Evolutionary conservation across 2,329 filamentous ascomycete genomes (phyloP).

Genomic region (Aschersonia sp.): DNA sequence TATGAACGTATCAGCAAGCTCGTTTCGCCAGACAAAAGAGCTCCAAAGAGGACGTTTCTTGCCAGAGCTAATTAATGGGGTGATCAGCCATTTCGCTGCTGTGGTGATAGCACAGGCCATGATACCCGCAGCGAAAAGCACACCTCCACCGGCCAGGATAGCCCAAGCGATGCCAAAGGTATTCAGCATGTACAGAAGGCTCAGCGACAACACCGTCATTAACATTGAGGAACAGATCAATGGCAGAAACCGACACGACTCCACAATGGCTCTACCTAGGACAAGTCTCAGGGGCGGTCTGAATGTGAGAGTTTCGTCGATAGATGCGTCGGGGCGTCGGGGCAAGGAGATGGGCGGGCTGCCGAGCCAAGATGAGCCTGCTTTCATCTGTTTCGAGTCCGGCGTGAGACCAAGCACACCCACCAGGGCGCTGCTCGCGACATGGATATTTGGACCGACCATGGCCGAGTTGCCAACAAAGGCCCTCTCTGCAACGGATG

Average conservation of each 20-base stretch:
- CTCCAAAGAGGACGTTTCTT: conserved; percentile 10
- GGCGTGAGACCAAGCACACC: conserved; percentile 8
- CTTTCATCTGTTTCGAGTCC: conserved; percentile 4
- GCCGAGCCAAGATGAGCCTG: conserved; percentile 9
- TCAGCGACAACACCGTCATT: conserved; percentile 1
- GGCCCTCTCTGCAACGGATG: conserved; percentile 5
- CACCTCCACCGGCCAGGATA: conserved; percentile 4
- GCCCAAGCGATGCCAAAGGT: conserved; percentile 5
- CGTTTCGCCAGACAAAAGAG: conserved; percentile 11
- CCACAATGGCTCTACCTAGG: conserved; percentile 5
- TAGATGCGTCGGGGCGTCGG: conserved; percentile 4
- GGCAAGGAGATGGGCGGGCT: conserved; percentile 9
- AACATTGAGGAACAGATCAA: conserved; percentile 5
- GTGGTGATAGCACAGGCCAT: conserved; percentile 4
- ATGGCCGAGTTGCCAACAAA: conserved; percentile 11
- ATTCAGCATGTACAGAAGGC: conserved; percentile 4
- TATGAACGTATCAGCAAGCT: conserved; percentile 48
- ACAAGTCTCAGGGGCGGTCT: conserved; percentile 5
- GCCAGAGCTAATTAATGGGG: conserved; percentile 6
- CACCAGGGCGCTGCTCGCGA: conserved; percentile 7
- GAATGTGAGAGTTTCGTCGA: conserved; percentile 8
- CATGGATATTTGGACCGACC: conserved; percentile 5
- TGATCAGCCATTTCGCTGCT: conserved; percentile 8
- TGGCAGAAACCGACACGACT: conserved; percentile 7
- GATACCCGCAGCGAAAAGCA: conserved; percentile 3